These are phyloP conservation scores for Colletotrichum trifolii DNA, from an alignment of 2,329 filamentous ascomycete species.

Conservation along the genomic window DNA sequence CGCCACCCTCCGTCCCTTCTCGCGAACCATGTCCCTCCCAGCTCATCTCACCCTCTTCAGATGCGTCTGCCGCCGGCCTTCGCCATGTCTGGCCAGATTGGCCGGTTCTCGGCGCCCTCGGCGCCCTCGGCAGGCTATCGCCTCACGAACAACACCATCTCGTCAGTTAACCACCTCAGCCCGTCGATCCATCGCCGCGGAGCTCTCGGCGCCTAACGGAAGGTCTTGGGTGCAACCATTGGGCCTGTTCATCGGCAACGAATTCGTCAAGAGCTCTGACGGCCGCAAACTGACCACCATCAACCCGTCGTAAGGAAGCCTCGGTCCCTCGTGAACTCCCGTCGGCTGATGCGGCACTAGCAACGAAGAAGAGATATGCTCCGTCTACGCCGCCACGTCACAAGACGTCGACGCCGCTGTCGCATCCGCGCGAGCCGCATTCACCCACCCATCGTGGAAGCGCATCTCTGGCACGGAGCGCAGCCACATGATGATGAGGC, in stretches of 20 bases:
- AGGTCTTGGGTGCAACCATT: conserved; percentile 76
- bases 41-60: conserved; percentile 8
- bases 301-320: conserved; percentile 73
- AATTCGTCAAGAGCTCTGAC: conserved; percentile 76
- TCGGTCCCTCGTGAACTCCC: not conserved
- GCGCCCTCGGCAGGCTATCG: not conserved
- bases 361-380: conserved; percentile 74
- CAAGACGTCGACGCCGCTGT: conserved; percentile 79
- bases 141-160: not conserved
- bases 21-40: conserved; percentile 17
- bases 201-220: conserved; percentile 82
- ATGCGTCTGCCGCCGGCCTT: conserved; percentile 16
- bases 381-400: conserved; percentile 74
- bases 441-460: conserved; percentile 75
- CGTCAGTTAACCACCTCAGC: conserved; percentile 9
- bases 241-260: conserved; percentile 87
- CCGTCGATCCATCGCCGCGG: conserved; percentile 51
- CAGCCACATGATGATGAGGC: conserved; percentile 74
- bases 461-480: conserved; percentile 75
- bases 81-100: conserved; percentile 17
- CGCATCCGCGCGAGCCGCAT: conserved; percentile 74
- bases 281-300: conserved; percentile 73
- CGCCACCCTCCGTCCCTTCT: conserved; percentile 13
- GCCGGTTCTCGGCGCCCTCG: conserved; percentile 7
- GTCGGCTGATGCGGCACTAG: conserved; percentile 40